These are phyloP conservation scores for Syncephalis plumigaleata DNA, from an alignment of 371 early-diverging fungal species.

Conservation along the genomic window DNA sequence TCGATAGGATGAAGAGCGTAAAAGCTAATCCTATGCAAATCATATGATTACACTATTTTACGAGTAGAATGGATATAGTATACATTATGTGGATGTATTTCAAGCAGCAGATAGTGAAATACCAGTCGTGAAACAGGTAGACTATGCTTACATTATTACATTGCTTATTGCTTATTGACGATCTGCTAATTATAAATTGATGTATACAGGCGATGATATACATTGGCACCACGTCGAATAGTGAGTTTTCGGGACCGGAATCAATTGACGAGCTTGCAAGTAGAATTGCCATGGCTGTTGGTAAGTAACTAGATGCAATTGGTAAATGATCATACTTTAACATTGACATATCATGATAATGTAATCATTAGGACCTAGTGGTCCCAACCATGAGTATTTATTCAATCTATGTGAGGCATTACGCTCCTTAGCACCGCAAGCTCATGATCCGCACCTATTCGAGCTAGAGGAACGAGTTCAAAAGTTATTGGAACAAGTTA, in stretches of 20 bases:
- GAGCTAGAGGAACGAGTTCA: slow-evolving; percentile 35
- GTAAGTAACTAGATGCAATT: slow-evolving; percentile 18
- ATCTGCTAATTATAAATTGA: too few relatives aligned
- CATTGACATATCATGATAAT: too few relatives aligned
- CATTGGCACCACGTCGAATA: slow-evolving; percentile 63
- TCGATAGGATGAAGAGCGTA: too few relatives aligned
- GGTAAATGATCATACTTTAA: too few relatives aligned
- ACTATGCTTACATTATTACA: too few relatives aligned
- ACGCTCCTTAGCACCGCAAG: slow-evolving; percentile 32
- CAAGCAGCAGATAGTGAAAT: slow-evolving; percentile 19
- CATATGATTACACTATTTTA: slow-evolving; percentile 1
- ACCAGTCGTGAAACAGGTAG: slow-evolving; percentile 30
- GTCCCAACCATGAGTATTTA: slow-evolving; percentile 61
- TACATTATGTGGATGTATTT: slow-evolving; percentile 49
- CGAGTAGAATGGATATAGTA: slow-evolving; percentile 50
- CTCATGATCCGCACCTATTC: slow-evolving; percentile 38
- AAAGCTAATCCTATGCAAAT: too few relatives aligned
- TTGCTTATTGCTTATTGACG: too few relatives aligned
- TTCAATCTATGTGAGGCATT: slow-evolving; percentile 46
- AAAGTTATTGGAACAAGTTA: slow-evolving; percentile 4
- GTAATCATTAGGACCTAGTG: slow-evolving; percentile 38
- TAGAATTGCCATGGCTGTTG: slow-evolving; percentile 47
- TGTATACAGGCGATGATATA: slow-evolving; percentile 54
- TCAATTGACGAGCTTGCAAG: slow-evolving; percentile 44
- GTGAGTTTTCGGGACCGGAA: slow-evolving; percentile 65